Percentiles rank a stretch among this genome's conserved stretches.
These are phyloP conservation scores for Plasmodium coatneyi DNA, from an alignment of 169 alveolate genomes.

Conservation along the genomic window DNA sequence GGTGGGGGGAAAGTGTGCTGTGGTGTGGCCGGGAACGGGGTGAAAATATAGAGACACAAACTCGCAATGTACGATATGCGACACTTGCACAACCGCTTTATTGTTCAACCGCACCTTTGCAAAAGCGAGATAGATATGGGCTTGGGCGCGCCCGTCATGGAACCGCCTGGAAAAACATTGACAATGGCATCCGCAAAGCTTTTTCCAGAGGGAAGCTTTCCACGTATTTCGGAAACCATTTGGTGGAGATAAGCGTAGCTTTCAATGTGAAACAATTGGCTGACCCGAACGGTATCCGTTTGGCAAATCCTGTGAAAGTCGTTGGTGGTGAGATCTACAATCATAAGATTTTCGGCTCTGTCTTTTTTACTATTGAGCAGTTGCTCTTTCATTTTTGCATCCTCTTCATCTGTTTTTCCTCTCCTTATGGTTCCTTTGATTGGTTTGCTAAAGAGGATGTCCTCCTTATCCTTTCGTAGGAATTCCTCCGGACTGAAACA, in stretches of 20 bases:
- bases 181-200: constrained; percentile 68
- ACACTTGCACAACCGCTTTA: not conserved
- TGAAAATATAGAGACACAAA: not conserved
- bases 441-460: constrained; percentile 76
- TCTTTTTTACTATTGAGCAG: constrained; percentile 75
- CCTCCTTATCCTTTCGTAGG: constrained; percentile 59
- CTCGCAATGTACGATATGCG: not conserved
- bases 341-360: constrained; percentile 79
- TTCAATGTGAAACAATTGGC: constrained; percentile 73
- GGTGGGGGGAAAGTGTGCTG: not conserved
- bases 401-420: constrained; percentile 75
- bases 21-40: not conserved
- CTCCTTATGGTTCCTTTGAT: constrained; percentile 79
- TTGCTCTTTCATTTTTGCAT: constrained; percentile 38
- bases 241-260: constrained; percentile 75
- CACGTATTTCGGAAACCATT: constrained; percentile 78
- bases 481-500: constrained; percentile 80
- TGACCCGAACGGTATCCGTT: constrained; percentile 71
- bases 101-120: not conserved
- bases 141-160: constrained; percentile 84
- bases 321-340: constrained; percentile 79
- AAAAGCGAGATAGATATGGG: constrained; percentile 67
- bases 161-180: constrained; percentile 80
- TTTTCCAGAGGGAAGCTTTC: constrained; percentile 21
- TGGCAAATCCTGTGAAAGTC: constrained; percentile 77